Evolutionary conservation across 768 basidiomycete species (phyloP).

Genomic region (Suillus placidus): DNA sequence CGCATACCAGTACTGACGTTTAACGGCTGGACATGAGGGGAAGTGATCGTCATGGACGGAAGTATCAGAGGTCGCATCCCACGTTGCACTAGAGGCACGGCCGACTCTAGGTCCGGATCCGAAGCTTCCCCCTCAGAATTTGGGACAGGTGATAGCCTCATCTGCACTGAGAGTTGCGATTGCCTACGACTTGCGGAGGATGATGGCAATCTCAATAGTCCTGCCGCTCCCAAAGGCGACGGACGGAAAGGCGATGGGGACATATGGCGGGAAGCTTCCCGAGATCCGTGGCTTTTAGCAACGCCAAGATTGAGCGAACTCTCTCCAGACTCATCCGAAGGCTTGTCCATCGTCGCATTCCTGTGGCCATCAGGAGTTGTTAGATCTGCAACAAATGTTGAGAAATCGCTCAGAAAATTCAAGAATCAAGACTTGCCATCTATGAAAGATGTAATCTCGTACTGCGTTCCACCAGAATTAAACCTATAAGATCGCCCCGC

Average conservation of each 20-base stretch:
- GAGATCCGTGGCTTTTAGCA: neutral
- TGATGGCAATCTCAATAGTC: conserved; percentile 2
- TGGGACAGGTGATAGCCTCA: neutral
- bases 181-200: neutral
- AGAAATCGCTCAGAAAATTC: neutral
- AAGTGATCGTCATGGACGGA: conserved; percentile 25
- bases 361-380: conserved; percentile 30
- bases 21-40: conserved; percentile 16
- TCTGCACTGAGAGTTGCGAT: conserved; percentile 5
- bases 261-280: conserved; percentile 8
- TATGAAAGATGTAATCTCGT: conserved; percentile 78
- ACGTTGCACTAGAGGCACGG: neutral
- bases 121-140: conserved; percentile 8
- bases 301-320: conserved; percentile 5
- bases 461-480: conserved; percentile 55
- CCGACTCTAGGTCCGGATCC: neutral
- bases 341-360: conserved; percentile 14
- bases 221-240: neutral
- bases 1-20: conserved; percentile 16
- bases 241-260: neutral
- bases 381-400: conserved; percentile 32
- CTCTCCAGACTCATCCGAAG: conserved; percentile 12
- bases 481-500: conserved; percentile 26
- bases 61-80: conserved; percentile 9
- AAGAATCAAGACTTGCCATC: conserved; percentile 39